These are phyloP conservation scores for Pleurotus tuber-regium DNA, from an alignment of 768 basidiomycete species.

Conservation along the genomic window DNA sequence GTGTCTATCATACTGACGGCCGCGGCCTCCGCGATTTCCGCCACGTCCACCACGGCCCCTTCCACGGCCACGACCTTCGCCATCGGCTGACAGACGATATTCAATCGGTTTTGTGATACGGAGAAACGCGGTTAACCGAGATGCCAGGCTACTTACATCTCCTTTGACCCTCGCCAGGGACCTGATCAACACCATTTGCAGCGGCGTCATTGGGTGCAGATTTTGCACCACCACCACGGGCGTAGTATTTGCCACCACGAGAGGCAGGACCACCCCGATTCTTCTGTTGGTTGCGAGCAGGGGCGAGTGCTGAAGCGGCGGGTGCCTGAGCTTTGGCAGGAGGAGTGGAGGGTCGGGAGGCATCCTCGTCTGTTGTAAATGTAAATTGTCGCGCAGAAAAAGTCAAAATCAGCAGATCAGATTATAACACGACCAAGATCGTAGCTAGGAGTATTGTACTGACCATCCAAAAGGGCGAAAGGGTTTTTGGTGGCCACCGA, in stretches of 20 bases:
- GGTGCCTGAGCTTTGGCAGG: conserved; percentile 20
- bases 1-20: conserved; percentile 83
- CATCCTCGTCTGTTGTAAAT: conserved; percentile 40
- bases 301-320: conserved; percentile 28
- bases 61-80: conserved; percentile 41
- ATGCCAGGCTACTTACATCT: conserved; percentile 37
- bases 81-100: conserved; percentile 34
- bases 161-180: conserved; percentile 30
- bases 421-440: not conserved
- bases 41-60: conserved; percentile 49
- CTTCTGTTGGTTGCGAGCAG: conserved; percentile 44
- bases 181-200: conserved; percentile 7
- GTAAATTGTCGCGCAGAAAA: conserved; percentile 13
- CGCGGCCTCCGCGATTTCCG: conserved; percentile 53
- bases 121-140: not conserved
- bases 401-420: conserved; percentile 11
- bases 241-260: conserved; percentile 69
- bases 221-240: conserved; percentile 53
- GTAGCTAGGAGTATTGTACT: conserved; percentile 21
- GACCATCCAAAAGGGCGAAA: conserved; percentile 81
- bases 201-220: conserved; percentile 33
- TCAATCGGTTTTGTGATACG: conserved; percentile 6
- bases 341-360: conserved; percentile 41
- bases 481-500: conserved; percentile 90
- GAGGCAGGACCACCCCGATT: conserved; percentile 55